These are phyloP conservation scores for Colletotrichum siamense DNA, from an alignment of 2,329 filamentous ascomycete genomes.

Conservation along the genomic window DNA sequence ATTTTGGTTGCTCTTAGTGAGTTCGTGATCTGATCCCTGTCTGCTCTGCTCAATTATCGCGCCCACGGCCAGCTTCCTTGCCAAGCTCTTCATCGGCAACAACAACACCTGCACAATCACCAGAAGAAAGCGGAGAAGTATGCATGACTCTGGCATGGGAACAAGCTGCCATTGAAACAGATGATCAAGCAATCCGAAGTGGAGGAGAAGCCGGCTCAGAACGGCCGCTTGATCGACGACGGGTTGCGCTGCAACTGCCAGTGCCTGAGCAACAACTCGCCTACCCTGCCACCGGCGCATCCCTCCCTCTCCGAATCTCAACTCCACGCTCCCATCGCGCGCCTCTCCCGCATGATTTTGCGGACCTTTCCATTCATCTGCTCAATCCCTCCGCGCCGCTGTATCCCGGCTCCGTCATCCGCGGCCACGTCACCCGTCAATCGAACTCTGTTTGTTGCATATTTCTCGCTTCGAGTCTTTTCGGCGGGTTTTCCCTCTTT, in stretches of 20 bases:
- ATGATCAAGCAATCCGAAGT: conserved; percentile 72
- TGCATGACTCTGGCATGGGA: conserved; percentile 86
- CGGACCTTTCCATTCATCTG: neutral
- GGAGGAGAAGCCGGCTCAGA: conserved; percentile 55
- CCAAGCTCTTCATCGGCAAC: too few relatives aligned
- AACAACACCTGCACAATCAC: too few relatives aligned
- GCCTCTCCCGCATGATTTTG: conserved; percentile 1
- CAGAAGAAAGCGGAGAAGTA: conserved; percentile 83
- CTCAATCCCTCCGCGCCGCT: neutral
- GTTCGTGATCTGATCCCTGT: too few relatives aligned
- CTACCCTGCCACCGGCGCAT: conserved; percentile 7
- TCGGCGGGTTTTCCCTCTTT: too few relatives aligned
- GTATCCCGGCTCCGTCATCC: neutral
- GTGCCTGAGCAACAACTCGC: neutral
- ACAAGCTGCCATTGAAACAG: conserved; percentile 84
- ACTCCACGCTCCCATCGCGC: conserved; percentile 1
- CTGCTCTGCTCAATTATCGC: too few relatives aligned
- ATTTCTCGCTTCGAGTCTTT: too few relatives aligned
- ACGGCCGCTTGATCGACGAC: conserved; percentile 56
- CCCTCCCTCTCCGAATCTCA: conserved; percentile 10
- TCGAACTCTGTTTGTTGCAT: too few relatives aligned
- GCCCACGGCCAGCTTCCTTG: too few relatives aligned
- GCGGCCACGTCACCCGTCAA: neutral
- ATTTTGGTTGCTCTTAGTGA: too few relatives aligned
- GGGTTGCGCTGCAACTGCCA: conserved; percentile 39